Evolutionary conservation across 768 basidiomycete genomes (phyloP).

Genomic region (Mycena floridula): DNA sequence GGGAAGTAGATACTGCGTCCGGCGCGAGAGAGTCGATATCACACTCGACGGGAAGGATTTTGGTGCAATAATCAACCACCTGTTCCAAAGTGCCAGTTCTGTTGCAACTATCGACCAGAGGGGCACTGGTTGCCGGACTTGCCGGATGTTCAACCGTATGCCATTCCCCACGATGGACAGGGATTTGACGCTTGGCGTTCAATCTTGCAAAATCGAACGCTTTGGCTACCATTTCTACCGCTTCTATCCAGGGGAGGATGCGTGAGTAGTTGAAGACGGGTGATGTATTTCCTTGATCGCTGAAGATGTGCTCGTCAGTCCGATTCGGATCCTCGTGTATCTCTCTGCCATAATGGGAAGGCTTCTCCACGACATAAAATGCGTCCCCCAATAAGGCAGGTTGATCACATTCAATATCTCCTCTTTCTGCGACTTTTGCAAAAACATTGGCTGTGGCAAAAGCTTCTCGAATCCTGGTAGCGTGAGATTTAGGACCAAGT

Average conservation of each 20-base stretch:
- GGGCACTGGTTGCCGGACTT: background rate
- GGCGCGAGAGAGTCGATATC: no score
- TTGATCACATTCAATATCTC: constrained; percentile 2
- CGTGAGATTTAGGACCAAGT: constrained; percentile 33
- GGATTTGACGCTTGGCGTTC: constrained; percentile 4
- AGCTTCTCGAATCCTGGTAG: constrained; percentile 21
- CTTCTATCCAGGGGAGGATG: constrained; percentile 10
- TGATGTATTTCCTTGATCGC: constrained; percentile 13
- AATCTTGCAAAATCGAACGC: constrained; percentile 8
- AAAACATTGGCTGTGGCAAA: constrained; percentile 21
- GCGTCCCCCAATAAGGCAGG: constrained; percentile 4
- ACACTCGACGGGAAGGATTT: no score
- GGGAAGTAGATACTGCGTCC: no score
- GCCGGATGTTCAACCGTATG: background rate
- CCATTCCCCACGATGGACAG: constrained; percentile 9
- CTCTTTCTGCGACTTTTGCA: constrained; percentile 17
- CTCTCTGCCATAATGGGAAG: no score
- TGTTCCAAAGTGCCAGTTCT: constrained; percentile 14
- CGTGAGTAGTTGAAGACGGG: constrained; percentile 18
- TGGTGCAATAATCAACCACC: constrained; percentile 16
- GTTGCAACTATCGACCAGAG: constrained; percentile 7
- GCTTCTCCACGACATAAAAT: constrained; percentile 1
- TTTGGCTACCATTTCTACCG: constrained; percentile 10
- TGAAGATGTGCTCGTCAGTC: background rate
- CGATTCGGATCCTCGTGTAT: background rate